Conservation (phyloP, 441 rosid genomes). For the Mallotus japonicus region DNA sequence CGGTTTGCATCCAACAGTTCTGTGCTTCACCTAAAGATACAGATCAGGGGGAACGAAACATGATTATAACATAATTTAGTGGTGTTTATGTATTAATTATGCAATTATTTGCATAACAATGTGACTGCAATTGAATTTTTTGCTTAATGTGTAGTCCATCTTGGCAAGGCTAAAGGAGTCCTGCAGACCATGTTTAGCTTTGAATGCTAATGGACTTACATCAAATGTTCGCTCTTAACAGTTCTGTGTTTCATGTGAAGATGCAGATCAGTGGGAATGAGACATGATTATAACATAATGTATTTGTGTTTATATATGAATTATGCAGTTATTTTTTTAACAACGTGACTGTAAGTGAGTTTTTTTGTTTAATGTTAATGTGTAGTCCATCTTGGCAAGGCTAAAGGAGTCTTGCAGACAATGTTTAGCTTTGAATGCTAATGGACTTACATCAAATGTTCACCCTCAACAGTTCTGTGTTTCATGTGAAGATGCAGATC, state of each 20-base stretch:
- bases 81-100: neutral
- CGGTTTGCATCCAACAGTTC: slow-evolving; percentile 18
- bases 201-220: slow-evolving; percentile 59
- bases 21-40: slow-evolving; percentile 27
- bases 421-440: slow-evolving; percentile 62
- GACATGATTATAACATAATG: slow-evolving; percentile 14
- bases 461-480: slow-evolving; percentile 23
- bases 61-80: neutral
- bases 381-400: slow-evolving; percentile 41
- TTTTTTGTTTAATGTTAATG: neutral
- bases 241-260: slow-evolving; percentile 27
- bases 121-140: neutral
- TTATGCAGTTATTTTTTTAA: neutral
- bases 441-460: slow-evolving; percentile 36
- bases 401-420: slow-evolving; percentile 23
- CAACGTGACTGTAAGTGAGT: neutral
- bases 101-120: neutral
- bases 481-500: slow-evolving; percentile 27
- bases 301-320: neutral
- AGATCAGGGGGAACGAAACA: slow-evolving; percentile 32
- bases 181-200: slow-evolving; percentile 40
- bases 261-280: slow-evolving; percentile 31
- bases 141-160: slow-evolving; percentile 1
- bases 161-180: slow-evolving; percentile 24
- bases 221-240: slow-evolving; percentile 20